A percentile compares a stretch with the other conserved stretches of the same genome.
Conservation (phyloP, 2,329 filamentous ascomycete genomes). For the Chaetomium globosum region DNA sequence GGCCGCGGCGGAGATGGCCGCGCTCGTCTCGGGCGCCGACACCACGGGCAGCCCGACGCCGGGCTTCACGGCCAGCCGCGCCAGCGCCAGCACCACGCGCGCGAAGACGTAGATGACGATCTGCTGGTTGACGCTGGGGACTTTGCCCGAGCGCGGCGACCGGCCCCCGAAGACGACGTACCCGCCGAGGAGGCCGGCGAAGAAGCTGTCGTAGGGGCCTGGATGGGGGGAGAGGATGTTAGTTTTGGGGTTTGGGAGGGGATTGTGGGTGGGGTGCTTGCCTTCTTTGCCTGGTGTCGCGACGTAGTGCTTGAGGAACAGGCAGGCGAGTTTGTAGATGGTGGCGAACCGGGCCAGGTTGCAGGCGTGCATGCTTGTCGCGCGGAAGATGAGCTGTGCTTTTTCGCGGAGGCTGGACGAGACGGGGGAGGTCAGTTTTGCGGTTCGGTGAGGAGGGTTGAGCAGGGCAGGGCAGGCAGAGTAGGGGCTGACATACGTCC, state of each 20-base stretch:
- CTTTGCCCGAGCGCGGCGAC: constrained; percentile 64
- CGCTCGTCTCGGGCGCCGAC: constrained; percentile 52
- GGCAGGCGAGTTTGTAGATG: constrained; percentile 83
- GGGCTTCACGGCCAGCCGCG: constrained; percentile 77
- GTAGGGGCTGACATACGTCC: constrained; percentile 61
- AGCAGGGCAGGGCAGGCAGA: neutral
- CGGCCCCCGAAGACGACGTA: constrained; percentile 85
- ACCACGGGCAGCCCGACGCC: constrained; percentile 54
- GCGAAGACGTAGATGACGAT: constrained; percentile 99
- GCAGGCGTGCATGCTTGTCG: constrained; percentile 84
- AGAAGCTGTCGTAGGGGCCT: constrained; percentile 78
- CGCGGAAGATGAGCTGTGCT: constrained; percentile 73
- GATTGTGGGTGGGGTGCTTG: constrained; percentile 34
- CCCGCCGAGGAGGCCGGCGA: constrained; percentile 84
- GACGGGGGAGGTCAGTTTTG: constrained; percentile 6
- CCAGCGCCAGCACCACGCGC: constrained; percentile 80
- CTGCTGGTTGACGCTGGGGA: constrained; percentile 86
- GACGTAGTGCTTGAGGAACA: constrained; percentile 68
- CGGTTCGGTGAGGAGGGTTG: neutral
- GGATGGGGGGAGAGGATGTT: constrained; percentile 36
- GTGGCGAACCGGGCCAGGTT: constrained; percentile 91
- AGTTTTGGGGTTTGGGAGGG: constrained; percentile 1
- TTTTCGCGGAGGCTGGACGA: constrained; percentile 69
- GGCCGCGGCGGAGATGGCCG: constrained; percentile 66
- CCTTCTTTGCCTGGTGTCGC: constrained; percentile 62